These are phyloP conservation scores for Phytopythium sindhum DNA, from an alignment of 352 stramenopile genomes.

Conservation along the genomic window DNA sequence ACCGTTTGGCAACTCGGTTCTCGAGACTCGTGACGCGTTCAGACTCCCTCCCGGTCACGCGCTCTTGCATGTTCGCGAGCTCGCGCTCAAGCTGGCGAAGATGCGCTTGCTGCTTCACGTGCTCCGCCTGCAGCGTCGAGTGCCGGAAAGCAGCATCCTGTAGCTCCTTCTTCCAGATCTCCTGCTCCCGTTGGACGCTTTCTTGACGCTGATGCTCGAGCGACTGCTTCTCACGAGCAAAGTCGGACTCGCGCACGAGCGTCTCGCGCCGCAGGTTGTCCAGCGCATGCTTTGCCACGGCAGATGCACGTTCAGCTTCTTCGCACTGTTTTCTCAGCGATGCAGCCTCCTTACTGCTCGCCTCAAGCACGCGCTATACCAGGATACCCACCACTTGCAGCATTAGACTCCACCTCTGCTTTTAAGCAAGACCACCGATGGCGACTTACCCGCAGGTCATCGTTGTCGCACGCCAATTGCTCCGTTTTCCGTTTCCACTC, in stretches of 20 bases:
- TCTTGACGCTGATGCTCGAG: constrained; percentile 31
- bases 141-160: constrained; percentile 48
- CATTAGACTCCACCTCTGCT: background rate
- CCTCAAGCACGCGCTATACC: constrained; percentile 19
- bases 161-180: constrained; percentile 58
- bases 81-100: constrained; percentile 63
- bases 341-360: constrained; percentile 9
- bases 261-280: constrained; percentile 42
- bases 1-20: constrained; percentile 41
- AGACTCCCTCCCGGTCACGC: constrained; percentile 37
- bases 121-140: constrained; percentile 43
- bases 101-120: constrained; percentile 54
- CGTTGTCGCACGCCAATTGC: constrained; percentile 35
- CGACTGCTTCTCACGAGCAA: constrained; percentile 21
- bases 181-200: constrained; percentile 41
- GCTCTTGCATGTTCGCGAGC: constrained; percentile 45
- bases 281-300: constrained; percentile 31
- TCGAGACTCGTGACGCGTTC: constrained; percentile 37
- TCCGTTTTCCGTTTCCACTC: constrained; percentile 47
- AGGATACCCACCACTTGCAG: background rate
- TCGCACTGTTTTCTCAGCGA: constrained; percentile 22
- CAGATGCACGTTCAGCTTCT: constrained; percentile 18
- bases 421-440: background rate
- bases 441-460: constrained; percentile 25
- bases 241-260: constrained; percentile 24